Conservation (phyloP, 2,329 filamentous ascomycete species). For the Mycosphaerelloides madeirae region DNA sequence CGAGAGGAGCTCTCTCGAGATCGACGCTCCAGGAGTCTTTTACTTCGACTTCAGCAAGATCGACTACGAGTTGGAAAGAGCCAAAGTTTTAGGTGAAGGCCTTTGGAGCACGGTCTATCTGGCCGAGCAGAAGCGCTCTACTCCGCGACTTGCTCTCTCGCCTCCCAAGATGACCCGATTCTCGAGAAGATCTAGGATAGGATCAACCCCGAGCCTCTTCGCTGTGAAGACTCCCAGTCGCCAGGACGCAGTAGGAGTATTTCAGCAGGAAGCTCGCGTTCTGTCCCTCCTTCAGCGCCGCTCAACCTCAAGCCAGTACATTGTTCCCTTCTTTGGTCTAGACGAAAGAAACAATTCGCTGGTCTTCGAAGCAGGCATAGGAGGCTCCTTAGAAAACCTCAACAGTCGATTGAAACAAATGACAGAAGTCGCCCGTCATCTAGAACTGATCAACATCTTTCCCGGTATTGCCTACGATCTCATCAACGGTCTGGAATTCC, state of each 20-base stretch:
- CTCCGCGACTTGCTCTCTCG: neutral
- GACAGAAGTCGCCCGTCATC: constrained; percentile 33
- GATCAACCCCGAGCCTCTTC: constrained; percentile 20
- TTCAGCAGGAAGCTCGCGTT: constrained; percentile 32
- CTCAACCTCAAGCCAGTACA: constrained; percentile 19
- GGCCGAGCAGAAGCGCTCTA: constrained; percentile 22
- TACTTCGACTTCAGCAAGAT: constrained; percentile 24
- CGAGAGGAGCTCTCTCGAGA: constrained; percentile 18
- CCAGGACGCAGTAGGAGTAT: constrained; percentile 30
- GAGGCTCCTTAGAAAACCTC: constrained; percentile 29
- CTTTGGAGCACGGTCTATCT: constrained; percentile 36
- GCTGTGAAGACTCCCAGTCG: constrained; percentile 33
- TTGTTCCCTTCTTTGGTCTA: constrained; percentile 34
- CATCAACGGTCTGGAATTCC: constrained; percentile 39
- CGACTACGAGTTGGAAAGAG: constrained; percentile 32
- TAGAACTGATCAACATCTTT: constrained; percentile 36
- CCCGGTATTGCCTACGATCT: constrained; percentile 38
- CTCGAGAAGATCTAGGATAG: constrained; percentile 9
- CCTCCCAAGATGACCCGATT: constrained; percentile 3
- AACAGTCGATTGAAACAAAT: constrained; percentile 26
- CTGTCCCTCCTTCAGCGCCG: constrained; percentile 28
- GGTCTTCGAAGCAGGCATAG: constrained; percentile 32
- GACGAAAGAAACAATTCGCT: constrained; percentile 28
- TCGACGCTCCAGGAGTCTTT: constrained; percentile 11
- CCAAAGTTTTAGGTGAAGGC: constrained; percentile 31